Percentiles rank a stretch among this genome's conserved stretches.
Evolutionary conservation across 2,329 filamentous ascomycete genomes (phyloP).

Genomic region (Ceratocystis cacaofunesta): DNA sequence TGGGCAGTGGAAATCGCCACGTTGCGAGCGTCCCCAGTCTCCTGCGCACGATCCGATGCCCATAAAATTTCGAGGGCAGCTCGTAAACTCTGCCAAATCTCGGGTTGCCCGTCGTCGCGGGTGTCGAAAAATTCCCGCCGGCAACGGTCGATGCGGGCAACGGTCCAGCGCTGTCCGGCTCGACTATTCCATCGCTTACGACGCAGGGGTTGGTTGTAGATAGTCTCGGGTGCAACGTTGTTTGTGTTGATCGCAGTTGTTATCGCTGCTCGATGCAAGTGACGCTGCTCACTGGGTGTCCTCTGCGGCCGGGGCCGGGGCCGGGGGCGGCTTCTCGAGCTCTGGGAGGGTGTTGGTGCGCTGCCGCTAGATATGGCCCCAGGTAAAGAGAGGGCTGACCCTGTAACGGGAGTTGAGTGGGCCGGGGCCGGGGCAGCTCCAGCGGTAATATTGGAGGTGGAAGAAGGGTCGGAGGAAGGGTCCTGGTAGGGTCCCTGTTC

Average conservation of each 20-base stretch:
- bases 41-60: slow-evolving; percentile 31
- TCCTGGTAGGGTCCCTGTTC: neutral
- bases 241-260: neutral
- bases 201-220: slow-evolving; percentile 51
- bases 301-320: neutral
- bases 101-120: slow-evolving; percentile 57
- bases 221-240: neutral
- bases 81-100: slow-evolving; percentile 67
- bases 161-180: slow-evolving; percentile 47
- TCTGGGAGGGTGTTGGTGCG: neutral
- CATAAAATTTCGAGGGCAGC: slow-evolving; percentile 55
- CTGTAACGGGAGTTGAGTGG: neutral
- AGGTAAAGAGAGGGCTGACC: neutral
- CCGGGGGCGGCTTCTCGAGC: neutral
- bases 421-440: neutral
- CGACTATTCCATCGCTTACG: slow-evolving; percentile 44
- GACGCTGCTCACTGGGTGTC: neutral
- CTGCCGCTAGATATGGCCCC: neutral
- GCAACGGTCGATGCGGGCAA: slow-evolving; percentile 51
- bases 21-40: slow-evolving; percentile 24
- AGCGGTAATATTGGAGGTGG: neutral
- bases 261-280: neutral
- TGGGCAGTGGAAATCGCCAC: slow-evolving; percentile 53
- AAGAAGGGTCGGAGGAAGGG: neutral
- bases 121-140: slow-evolving; percentile 82